Base-by-base conservation (phyloP, 257 asterid genomes). In the Paulownia fortunei region DNA sequence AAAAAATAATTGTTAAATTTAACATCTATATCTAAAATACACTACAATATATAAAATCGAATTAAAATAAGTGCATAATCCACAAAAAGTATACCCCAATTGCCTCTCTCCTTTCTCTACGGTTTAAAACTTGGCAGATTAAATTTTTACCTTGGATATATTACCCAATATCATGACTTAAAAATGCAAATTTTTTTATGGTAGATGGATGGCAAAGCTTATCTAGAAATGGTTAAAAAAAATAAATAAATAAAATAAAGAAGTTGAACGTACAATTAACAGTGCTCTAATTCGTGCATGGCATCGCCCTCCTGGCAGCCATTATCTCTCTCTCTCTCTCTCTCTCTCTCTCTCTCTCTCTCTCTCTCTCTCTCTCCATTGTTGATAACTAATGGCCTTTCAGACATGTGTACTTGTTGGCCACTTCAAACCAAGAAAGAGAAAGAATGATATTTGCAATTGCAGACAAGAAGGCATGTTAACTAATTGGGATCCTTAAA, bases 401-500 rank as follows among this genome's bases (percentile, higher is more conserved):
- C 12, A 39, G 64, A 76, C 88, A 86, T 84, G 79, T 81, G 93
- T 87, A 79, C 76, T 87, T 89, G 92, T 90, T 92, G 83, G 97
- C 97, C 97, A 87, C 96, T 92, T 78, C 63, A 39, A 52, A 66
- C 58, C 76, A 78, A 70, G 73, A 74, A 23, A 65, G 27, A 64
- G 74, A 42, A 8, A 63, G 73, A 72, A 59, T 76, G 27, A 74
- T 61, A n/a, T n/a, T n/a, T n/a, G n/a, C n/a, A 34, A 46, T 47
- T 84, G 83, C 81, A 84, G 93, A 88, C 93, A 91, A 83, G 60
- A 84, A 83, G 77, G 82, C 89, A 81, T 79, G 78, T 79, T 80
- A 74, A 81, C 69, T 77, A 84, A 81, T 79, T 83, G 81, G 78
- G 85, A 87, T 89, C 77, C 79, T 84, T 88, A 85, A 79, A 81